Evolutionary conservation across 2,329 filamentous ascomycete genomes (phyloP).

Genomic region (Teratosphaeria gauchensis): DNA sequence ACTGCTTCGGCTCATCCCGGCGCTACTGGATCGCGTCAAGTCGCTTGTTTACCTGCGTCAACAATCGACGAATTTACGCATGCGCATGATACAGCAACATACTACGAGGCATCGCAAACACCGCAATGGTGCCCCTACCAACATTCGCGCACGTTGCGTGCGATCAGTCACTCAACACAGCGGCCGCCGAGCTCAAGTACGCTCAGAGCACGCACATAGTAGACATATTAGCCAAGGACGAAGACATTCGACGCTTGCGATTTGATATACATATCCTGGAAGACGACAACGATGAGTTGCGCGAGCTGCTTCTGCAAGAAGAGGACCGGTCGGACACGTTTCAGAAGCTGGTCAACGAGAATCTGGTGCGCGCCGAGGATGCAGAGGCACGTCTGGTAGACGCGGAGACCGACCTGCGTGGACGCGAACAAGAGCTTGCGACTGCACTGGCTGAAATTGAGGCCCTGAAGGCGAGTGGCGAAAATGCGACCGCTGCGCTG

Average conservation of each 20-base stretch:
- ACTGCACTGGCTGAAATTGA: slow-evolving; percentile 60
- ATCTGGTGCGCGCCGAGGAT: slow-evolving; percentile 38
- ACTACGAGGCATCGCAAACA: slow-evolving; percentile 10
- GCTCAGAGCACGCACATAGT: slow-evolving; percentile 55
- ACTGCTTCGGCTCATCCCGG: neutral
- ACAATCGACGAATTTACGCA: neutral
- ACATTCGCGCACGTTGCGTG: slow-evolving; percentile 17
- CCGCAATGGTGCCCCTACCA: slow-evolving; percentile 14
- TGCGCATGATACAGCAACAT: neutral
- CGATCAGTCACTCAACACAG: slow-evolving; percentile 43
- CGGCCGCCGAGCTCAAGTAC: slow-evolving; percentile 59
- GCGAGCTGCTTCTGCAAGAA: slow-evolving; percentile 51
- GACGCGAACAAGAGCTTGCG: slow-evolving; percentile 45
- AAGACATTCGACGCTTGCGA: slow-evolving; percentile 60
- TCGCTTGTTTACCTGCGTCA: neutral
- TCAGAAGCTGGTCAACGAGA: slow-evolving; percentile 40
- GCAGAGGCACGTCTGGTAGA: slow-evolving; percentile 36
- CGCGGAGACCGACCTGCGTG: slow-evolving; percentile 42
- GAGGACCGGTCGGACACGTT: slow-evolving; percentile 51
- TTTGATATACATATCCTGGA: slow-evolving; percentile 62
- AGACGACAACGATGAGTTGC: slow-evolving; percentile 62
- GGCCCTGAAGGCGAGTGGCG: slow-evolving; percentile 55
- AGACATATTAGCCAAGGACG: slow-evolving; percentile 61
- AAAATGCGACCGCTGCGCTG: slow-evolving; percentile 61
- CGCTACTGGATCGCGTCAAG: neutral